Evolutionary conservation across 257 asterid species (phyloP).

Genomic region (Solanum pinnatisectum): DNA sequence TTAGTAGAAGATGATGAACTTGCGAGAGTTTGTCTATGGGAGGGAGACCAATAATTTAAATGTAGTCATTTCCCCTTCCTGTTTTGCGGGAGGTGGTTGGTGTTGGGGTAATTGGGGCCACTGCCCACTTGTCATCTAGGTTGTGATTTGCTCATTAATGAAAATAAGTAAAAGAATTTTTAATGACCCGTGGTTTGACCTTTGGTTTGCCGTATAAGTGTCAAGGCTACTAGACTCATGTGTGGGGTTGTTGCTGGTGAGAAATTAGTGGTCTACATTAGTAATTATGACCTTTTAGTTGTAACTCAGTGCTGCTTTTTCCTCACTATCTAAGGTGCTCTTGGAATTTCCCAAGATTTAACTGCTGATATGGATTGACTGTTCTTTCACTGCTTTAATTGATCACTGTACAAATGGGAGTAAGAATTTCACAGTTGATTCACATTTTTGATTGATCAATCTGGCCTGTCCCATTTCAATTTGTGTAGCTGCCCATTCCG

Average conservation of each 20-base stretch:
- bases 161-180: not conserved
- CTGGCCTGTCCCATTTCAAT: not conserved
- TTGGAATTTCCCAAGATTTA: not conserved
- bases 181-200: not conserved
- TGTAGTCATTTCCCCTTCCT: not conserved
- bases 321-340: not conserved
- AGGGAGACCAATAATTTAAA: not conserved
- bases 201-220: not conserved
- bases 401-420: not conserved
- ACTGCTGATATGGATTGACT: not conserved
- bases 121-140: not conserved
- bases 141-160: not conserved
- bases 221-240: not conserved
- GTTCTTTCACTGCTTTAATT: not conserved
- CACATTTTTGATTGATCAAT: not conserved
- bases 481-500: not conserved
- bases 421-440: not conserved
- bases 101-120: not conserved
- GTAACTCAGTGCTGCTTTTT: not conserved
- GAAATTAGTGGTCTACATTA: not conserved
- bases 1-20: not conserved
- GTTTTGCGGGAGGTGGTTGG: not conserved
- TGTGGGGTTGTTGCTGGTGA: not conserved
- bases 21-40: not conserved
- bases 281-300: not conserved